Evolutionary conservation across 495 filamentous ascomycete species (phyloP).

Genomic region (Xylaria castorea): DNA sequence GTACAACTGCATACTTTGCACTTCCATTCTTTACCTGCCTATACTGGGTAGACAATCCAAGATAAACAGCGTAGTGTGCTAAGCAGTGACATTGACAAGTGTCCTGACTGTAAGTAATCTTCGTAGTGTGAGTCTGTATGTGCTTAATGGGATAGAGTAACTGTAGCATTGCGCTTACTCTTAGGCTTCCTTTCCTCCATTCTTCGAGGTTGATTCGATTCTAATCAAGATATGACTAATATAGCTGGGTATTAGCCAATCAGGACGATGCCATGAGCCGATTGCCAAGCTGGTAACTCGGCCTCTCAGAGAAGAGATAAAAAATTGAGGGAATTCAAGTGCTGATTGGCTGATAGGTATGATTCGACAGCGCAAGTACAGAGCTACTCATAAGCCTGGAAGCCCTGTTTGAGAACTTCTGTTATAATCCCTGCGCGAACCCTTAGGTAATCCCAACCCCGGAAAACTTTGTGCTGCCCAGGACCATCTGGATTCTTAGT

Average conservation of each 20-base stretch:
- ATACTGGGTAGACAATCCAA: neutral
- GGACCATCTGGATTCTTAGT: neutral
- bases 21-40: neutral
- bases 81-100: neutral
- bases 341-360: constrained; percentile 12
- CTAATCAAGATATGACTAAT: neutral
- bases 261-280: neutral
- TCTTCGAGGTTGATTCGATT: neutral
- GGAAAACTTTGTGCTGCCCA: constrained; percentile 18
- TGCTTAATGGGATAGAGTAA: no score
- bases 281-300: constrained; percentile 9
- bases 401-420: neutral
- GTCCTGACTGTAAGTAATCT: neutral
- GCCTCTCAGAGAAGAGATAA: constrained; percentile 18
- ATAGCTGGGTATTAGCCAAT: neutral
- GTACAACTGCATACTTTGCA: neutral
- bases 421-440: neutral
- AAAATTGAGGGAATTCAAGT: constrained; percentile 8
- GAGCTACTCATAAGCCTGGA: constrained; percentile 6
- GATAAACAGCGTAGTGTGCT: no score
- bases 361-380: neutral
- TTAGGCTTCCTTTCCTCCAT: no score
- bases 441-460: constrained; percentile 18
- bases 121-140: neutral
- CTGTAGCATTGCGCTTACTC: no score